phyloP scores from a whole-genome alignment of 1,284 basidiomycete genomes.

The Hypsizygus ulmarius region DNA sequence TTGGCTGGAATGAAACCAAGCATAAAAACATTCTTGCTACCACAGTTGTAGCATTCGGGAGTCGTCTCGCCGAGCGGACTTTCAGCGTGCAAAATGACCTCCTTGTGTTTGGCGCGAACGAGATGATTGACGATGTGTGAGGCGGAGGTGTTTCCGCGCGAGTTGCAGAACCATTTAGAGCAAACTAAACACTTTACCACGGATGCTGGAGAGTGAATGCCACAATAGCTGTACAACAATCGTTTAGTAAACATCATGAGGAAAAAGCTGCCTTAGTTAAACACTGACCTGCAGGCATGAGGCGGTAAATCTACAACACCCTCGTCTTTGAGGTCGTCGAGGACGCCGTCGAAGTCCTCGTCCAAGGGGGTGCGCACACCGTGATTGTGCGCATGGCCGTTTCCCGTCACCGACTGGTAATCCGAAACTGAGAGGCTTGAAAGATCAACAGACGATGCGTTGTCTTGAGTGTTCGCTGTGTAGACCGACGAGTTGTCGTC shows the following conservation, averaged over 20 bases:
- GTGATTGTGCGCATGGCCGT: constrained; percentile 36
- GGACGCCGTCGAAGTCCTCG: constrained; percentile 82
- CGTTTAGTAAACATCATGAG: constrained; percentile 5
- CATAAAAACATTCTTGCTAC: constrained; percentile 99
- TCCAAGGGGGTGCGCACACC: constrained; percentile 48
- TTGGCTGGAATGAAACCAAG: constrained; percentile 99
- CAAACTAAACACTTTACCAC: constrained; percentile 97
- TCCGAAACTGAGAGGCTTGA: constrained; percentile 65
- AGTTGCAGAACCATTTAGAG: constrained; percentile 99
- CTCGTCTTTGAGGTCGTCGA: constrained; percentile 88
- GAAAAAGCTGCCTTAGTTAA: constrained; percentile 10
- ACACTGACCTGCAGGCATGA: constrained; percentile 89
- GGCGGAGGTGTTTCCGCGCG: constrained; percentile 96
- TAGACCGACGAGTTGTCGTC: constrained; percentile 87
- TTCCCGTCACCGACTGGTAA: constrained; percentile 40
- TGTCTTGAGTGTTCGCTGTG: constrained; percentile 64
- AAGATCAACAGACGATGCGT: constrained; percentile 56
- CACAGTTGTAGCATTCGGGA: constrained; percentile 98
- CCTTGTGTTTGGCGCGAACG: constrained; percentile 98
- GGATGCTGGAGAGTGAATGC: constrained; percentile 96
- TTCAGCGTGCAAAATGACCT: constrained; percentile 95
- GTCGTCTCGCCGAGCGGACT: constrained; percentile 95
- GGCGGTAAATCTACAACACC: constrained; percentile 79
- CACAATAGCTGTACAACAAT: constrained; percentile 77
- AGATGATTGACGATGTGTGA: constrained; percentile 99